A percentile compares a stretch with the other conserved stretches of the same genome.
These are phyloP conservation scores for Ordospora pajunii DNA, from an alignment of 371 early-diverging fungal species.

Conservation along the genomic window DNA sequence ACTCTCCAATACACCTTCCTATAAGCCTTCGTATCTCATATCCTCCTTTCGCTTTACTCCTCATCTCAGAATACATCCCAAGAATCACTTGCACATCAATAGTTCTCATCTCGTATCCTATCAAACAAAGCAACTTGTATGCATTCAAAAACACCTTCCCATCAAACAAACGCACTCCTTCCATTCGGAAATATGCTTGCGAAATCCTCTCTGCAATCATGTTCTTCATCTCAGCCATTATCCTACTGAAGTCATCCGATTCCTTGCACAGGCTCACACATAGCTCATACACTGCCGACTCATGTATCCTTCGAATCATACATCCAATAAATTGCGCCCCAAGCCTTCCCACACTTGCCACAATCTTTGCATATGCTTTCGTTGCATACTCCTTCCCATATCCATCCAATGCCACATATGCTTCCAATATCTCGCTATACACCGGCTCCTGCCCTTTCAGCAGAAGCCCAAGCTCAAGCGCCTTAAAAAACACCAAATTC, in stretches of 20 bases:
- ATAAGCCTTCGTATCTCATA: not conserved
- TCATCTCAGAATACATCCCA: conserved; percentile 3
- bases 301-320: not conserved
- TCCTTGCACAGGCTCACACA: not conserved
- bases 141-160: not conserved
- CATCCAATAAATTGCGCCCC: not conserved
- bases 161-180: not conserved
- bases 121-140: not conserved
- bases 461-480: conserved; percentile 11
- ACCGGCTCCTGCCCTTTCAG: not conserved
- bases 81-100: conserved; percentile 11
- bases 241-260: not conserved
- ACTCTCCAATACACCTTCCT: not conserved
- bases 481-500: conserved; percentile 5
- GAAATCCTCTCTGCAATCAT: conserved; percentile 7
- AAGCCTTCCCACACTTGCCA: not conserved
- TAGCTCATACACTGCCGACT: not conserved
- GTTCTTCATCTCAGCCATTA: not conserved
- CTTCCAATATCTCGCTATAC: not conserved
- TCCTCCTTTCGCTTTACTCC: not conserved
- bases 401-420: not conserved
- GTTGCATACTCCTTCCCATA: not conserved
- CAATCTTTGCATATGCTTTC: not conserved
- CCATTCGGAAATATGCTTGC: not conserved
- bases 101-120: not conserved